These are phyloP conservation scores for Fusarium zealandicum DNA, from an alignment of 2,329 filamentous ascomycete genomes.

Conservation along the genomic window DNA sequence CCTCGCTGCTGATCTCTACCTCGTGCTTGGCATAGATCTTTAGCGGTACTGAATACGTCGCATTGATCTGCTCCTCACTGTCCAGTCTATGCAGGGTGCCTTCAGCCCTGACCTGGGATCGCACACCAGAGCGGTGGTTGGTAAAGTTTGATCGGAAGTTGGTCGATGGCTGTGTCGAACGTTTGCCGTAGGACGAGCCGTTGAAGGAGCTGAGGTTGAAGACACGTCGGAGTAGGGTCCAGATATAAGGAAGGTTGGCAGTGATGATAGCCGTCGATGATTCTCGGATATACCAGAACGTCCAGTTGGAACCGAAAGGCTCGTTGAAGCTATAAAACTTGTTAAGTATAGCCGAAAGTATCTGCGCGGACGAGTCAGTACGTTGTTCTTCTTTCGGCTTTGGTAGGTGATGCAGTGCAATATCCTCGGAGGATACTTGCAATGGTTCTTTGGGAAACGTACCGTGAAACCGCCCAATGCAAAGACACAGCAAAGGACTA, in stretches of 20 bases:
- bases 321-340: conserved; percentile 53
- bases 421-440: no score
- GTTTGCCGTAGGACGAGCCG: conserved; percentile 42
- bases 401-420: no score
- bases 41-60: conserved; percentile 44
- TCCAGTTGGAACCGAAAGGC: conserved; percentile 49
- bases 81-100: conserved; percentile 40
- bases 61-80: conserved; percentile 50
- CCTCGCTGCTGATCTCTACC: conserved; percentile 41
- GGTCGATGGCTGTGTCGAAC: conserved; percentile 37
- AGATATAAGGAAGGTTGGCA: conserved; percentile 52
- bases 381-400: not conserved
- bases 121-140: conserved; percentile 36
- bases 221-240: conserved; percentile 49
- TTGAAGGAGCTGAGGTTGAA: conserved; percentile 48
- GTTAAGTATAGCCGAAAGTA: conserved; percentile 58
- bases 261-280: conserved; percentile 53
- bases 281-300: conserved; percentile 54
- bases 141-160: conserved; percentile 40
- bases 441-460: conserved; percentile 28
- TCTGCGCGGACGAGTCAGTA: conserved; percentile 42
- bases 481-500: conserved; percentile 57
- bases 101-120: conserved; percentile 35
- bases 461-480: conserved; percentile 56
- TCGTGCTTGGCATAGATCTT: conserved; percentile 49